Evolutionary conservation across 192 early-diverging fungal species (phyloP).

Genomic region (Gigaspora rosea): DNA sequence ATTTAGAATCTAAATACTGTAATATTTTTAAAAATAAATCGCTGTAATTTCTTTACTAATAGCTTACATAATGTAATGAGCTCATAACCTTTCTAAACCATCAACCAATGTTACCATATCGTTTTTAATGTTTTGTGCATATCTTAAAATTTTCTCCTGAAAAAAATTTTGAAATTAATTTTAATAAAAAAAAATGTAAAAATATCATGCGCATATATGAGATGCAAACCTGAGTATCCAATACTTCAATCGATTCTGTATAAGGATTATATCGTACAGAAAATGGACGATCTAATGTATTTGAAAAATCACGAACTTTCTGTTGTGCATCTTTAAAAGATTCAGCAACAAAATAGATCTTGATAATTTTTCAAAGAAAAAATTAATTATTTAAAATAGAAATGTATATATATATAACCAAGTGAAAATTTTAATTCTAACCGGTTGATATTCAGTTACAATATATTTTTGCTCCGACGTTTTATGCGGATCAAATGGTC

Average conservation of each 20-base stretch:
- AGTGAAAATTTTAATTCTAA: constrained; percentile 26
- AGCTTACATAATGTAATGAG: too few relatives aligned
- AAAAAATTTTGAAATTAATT: constrained; percentile 11
- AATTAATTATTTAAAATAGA: constrained; percentile 13
- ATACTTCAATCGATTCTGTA: constrained; percentile 88
- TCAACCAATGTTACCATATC: constrained; percentile 75
- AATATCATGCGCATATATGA: neutral
- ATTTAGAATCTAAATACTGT: too few relatives aligned
- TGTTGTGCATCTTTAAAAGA: constrained; percentile 92
- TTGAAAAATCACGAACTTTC: constrained; percentile 84
- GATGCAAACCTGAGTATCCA: constrained; percentile 65
- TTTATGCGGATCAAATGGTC: constrained; percentile 83
- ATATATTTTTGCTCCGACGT: constrained; percentile 75
- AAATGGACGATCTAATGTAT: constrained; percentile 79
- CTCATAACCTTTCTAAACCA: constrained; percentile 63
- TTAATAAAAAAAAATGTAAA: constrained; percentile 1
- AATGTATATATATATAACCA: neutral
- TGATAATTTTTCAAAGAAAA: neutral
- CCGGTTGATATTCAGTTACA: constrained; percentile 92
- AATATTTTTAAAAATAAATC: too few relatives aligned
- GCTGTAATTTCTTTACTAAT: too few relatives aligned
- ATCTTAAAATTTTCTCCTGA: constrained; percentile 81
- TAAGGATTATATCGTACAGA: constrained; percentile 89
- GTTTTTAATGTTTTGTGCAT: constrained; percentile 73
- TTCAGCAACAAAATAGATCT: constrained; percentile 88